These are phyloP conservation scores for Teunomyces cretensis DNA, from an alignment of 805 yeast genomes.

Conservation along the genomic window DNA sequence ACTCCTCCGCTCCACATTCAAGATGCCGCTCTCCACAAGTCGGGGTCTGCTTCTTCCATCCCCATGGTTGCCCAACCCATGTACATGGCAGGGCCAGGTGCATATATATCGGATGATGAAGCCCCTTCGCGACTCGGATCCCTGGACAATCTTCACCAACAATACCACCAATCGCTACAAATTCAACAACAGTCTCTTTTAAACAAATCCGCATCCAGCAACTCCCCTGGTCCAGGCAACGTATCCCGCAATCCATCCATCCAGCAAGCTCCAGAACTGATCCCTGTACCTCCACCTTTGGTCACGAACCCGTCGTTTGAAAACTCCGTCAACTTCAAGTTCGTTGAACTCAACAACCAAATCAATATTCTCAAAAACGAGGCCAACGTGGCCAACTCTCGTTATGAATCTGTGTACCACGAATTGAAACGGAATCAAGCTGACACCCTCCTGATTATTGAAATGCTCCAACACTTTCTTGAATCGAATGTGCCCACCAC, in stretches of 20 bases:
- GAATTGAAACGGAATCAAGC: constrained; percentile 49
- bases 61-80: background rate
- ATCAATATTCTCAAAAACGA: constrained; percentile 41
- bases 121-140: background rate
- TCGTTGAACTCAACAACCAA: constrained; percentile 39
- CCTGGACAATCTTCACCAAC: constrained; percentile 2
- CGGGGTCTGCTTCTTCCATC: constrained; percentile 1
- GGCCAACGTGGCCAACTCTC: constrained; percentile 40
- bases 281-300: constrained; percentile 9
- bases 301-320: constrained; percentile 15
- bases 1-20: background rate
- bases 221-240: background rate
- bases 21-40: background rate
- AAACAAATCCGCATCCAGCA: background rate
- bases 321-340: constrained; percentile 20
- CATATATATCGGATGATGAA: background rate
- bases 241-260: background rate
- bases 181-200: constrained; percentile 2
- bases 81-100: background rate
- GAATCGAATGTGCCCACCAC: background rate
- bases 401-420: constrained; percentile 48
- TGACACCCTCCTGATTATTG: constrained; percentile 55
- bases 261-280: constrained; percentile 1
- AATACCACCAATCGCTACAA: constrained; percentile 1
- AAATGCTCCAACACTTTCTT: constrained; percentile 36